phyloP scores from a whole-genome alignment of 2,329 filamentous ascomycete genomes.

The Beauveria varroae region DNA sequence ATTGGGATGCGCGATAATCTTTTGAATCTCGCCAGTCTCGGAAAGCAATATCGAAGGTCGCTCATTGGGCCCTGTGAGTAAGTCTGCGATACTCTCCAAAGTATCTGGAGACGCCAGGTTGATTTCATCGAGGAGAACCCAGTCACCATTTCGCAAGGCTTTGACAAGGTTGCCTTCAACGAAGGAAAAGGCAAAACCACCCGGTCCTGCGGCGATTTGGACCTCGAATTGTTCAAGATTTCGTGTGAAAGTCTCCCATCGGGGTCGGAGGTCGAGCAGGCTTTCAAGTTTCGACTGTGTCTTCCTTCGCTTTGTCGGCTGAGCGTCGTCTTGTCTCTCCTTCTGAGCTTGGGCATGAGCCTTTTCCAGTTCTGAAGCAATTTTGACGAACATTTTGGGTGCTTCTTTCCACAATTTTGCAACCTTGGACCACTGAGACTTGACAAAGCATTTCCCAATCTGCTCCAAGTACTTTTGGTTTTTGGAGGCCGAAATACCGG shows the following conservation, averaged over 20 bases:
- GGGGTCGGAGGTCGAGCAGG: slow-evolving; percentile 47
- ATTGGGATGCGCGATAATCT: slow-evolving; percentile 80
- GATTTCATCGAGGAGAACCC: slow-evolving; percentile 95
- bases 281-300: slow-evolving; percentile 60
- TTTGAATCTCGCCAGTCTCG: slow-evolving; percentile 88
- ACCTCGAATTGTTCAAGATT: slow-evolving; percentile 73
- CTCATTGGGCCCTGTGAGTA: slow-evolving; percentile 66
- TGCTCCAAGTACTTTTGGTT: slow-evolving; percentile 82
- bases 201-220: slow-evolving; percentile 64
- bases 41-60: slow-evolving; percentile 80
- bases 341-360: slow-evolving; percentile 33
- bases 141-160: slow-evolving; percentile 91
- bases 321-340: slow-evolving; percentile 30
- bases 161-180: slow-evolving; percentile 94
- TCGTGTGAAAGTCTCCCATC: slow-evolving; percentile 75
- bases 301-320: slow-evolving; percentile 64
- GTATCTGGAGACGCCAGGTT: slow-evolving; percentile 94
- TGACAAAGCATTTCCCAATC: slow-evolving; percentile 70
- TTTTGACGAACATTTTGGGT: slow-evolving; percentile 74
- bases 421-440: slow-evolving; percentile 79
- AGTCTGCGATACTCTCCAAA: slow-evolving; percentile 83
- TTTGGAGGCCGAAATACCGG: slow-evolving; percentile 75
- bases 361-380: slow-evolving; percentile 48
- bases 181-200: slow-evolving; percentile 87
- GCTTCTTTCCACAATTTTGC: slow-evolving; percentile 85